Base-by-base conservation (phyloP, 768 basidiomycete genomes). In the Boletus insuetus region DNA sequence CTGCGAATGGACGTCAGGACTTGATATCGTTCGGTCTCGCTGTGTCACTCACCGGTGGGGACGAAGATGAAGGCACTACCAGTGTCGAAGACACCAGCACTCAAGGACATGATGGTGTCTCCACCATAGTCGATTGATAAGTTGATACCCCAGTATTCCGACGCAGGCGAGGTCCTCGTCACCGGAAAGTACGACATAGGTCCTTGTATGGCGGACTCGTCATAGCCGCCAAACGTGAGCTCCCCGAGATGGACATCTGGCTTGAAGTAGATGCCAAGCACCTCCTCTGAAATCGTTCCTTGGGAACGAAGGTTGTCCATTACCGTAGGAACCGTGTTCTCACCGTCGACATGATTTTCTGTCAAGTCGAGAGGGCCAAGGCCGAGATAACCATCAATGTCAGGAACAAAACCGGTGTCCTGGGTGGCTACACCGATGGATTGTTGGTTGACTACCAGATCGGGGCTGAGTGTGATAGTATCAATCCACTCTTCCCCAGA, bases 371-470 rank as follows among this genome's bases (percentile, higher is more conserved):
- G 39, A 6, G 77, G 77, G 9, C 76, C 70, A 29, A 63, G 32
- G 58, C 77, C 60, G 17, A 79, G 68, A 46, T 77, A 67, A 14
- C 78, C 78, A 51, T 78, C 75, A 8, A 46, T 6, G n/a, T 26
- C 42, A 22, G 22, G 17, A 5, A 8, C 4, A 12, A 75, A 61
- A 8, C 61, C 69, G 4, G 50, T 39, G 41, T 65, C 16, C 0
- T 16, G 7, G 37, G 37, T 11, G 1, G 77, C 76, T 44, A 69
- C 73, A 19, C 76, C 60, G 29, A 79, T 72, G 20, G 67, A 69
- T 59, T 79, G 77, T 3, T 53, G 32, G 32, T 32, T 9, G 32
- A 64, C 42, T 6, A 53, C 40, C 24, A 60, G 24, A 11, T 17
- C 46, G 3, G 58, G 29, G 3, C 34, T 11, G 20, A 65, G 49